Evolutionary conservation across 2,329 filamentous ascomycete species (phyloP).

Genomic region (Grosmannia serpens): DNA sequence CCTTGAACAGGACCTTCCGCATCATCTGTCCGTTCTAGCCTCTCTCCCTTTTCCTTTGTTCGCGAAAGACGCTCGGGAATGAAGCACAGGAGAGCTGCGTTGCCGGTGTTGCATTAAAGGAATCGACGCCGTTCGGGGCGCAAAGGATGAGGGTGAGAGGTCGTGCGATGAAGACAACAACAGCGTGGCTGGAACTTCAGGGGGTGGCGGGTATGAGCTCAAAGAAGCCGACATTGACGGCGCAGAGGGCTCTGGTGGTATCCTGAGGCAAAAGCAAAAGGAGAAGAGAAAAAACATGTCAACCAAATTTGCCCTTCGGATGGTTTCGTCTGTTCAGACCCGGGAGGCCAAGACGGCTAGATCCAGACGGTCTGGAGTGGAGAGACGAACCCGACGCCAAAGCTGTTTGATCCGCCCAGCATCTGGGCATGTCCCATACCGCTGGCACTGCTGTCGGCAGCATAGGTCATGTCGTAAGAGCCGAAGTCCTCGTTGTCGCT

Average conservation of each 20-base stretch:
- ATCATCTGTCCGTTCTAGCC: slow-evolving; percentile 4
- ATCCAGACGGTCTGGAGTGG: slow-evolving; percentile 51
- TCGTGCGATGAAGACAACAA: slow-evolving; percentile 19
- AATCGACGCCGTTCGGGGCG: slow-evolving; percentile 25
- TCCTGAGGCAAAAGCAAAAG: slow-evolving; percentile 23
- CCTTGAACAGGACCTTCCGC: not conserved
- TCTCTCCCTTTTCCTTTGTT: slow-evolving; percentile 24
- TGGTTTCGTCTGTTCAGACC: slow-evolving; percentile 1
- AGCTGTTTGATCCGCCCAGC: slow-evolving; percentile 33
- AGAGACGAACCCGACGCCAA: slow-evolving; percentile 50
- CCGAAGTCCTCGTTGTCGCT: slow-evolving; percentile 49
- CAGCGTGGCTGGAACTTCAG: slow-evolving; percentile 25
- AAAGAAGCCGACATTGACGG: slow-evolving; percentile 4
- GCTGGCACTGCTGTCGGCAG: slow-evolving; percentile 16
- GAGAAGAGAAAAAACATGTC: slow-evolving; percentile 30
- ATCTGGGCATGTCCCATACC: slow-evolving; percentile 29
- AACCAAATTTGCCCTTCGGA: slow-evolving; percentile 34
- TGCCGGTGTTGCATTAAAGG: slow-evolving; percentile 24
- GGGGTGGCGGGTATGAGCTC: slow-evolving; percentile 28
- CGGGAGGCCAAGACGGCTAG: slow-evolving; percentile 23
- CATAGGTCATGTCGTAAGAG: slow-evolving; percentile 35
- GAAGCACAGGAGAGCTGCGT: slow-evolving; percentile 21
- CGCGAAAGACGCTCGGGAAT: slow-evolving; percentile 20
- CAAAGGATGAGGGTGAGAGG: slow-evolving; percentile 27
- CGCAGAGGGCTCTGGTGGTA: slow-evolving; percentile 5